Conservation (phyloP, 2,329 filamentous ascomycete species). For the Colletotrichum tropicale region DNA sequence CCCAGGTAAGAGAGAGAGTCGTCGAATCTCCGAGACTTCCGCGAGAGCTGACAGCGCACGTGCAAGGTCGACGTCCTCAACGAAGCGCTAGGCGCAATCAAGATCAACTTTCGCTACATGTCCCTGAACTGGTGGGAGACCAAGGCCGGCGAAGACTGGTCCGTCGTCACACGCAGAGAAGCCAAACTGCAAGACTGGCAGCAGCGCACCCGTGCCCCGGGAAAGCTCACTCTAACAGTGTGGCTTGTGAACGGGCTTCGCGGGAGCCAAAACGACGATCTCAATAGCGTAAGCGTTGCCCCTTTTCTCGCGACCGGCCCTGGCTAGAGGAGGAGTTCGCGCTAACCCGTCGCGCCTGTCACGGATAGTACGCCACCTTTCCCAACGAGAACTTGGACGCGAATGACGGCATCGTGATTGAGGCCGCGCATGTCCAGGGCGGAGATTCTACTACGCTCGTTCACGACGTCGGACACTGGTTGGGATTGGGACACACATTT, state of each 20-base stretch:
- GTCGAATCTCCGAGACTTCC: background rate
- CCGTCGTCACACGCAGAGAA: background rate
- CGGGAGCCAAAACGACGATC: background rate
- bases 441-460: conserved; percentile 26
- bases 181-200: conserved; percentile 10
- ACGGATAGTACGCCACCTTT: conserved; percentile 11
- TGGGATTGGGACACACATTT: conserved; percentile 22
- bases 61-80: conserved; percentile 4
- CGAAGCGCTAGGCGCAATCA: background rate
- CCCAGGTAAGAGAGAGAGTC: background rate
- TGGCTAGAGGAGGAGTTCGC: background rate
- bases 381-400: conserved; percentile 9
- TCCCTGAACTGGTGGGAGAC: conserved; percentile 16
- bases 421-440: conserved; percentile 9
- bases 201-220: background rate
- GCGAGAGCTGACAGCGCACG: background rate
- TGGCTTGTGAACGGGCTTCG: conserved; percentile 4
- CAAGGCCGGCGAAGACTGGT: conserved; percentile 5
- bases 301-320: background rate
- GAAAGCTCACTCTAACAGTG: conserved; percentile 3
- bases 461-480: conserved; percentile 28
- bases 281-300: conserved; percentile 6
- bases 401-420: conserved; percentile 10
- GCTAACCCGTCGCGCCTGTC: background rate
- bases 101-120: conserved; percentile 14